Evolutionary conservation across 179 eudicot genomes (phyloP).

Genomic region (Actinidia chinensis): DNA sequence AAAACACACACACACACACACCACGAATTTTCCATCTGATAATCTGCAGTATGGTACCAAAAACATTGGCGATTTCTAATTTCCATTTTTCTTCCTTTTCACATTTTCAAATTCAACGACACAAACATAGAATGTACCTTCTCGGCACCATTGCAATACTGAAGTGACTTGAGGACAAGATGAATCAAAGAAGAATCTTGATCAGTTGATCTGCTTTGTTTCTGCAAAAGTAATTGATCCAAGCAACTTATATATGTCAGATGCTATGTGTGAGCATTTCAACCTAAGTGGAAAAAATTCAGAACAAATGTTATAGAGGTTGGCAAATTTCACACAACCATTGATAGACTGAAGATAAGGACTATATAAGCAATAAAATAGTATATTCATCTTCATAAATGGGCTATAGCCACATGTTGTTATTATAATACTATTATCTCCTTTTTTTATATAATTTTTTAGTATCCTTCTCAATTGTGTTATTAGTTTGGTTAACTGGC

Average conservation of each 20-base stretch:
- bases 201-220: constrained; percentile 51
- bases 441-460: neutral
- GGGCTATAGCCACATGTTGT: neutral
- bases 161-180: constrained; percentile 62
- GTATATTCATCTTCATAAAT: neutral
- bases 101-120: neutral
- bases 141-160: constrained; percentile 63
- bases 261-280: neutral
- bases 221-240: constrained; percentile 43
- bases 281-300: neutral
- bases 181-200: constrained; percentile 53
- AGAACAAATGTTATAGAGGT: neutral
- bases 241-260: neutral
- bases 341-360: neutral
- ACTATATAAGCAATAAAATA: neutral
- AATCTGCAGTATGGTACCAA: neutral
- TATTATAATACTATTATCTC: neutral
- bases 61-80: neutral
- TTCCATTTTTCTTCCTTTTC: neutral
- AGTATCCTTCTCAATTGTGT: neutral
- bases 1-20: neutral
- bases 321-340: neutral
- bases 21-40: neutral
- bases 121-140: constrained; percentile 41
- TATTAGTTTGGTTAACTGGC: neutral